Evolutionary conservation across 768 basidiomycete genomes (phyloP).

Genomic region (Boletus fagicola): DNA sequence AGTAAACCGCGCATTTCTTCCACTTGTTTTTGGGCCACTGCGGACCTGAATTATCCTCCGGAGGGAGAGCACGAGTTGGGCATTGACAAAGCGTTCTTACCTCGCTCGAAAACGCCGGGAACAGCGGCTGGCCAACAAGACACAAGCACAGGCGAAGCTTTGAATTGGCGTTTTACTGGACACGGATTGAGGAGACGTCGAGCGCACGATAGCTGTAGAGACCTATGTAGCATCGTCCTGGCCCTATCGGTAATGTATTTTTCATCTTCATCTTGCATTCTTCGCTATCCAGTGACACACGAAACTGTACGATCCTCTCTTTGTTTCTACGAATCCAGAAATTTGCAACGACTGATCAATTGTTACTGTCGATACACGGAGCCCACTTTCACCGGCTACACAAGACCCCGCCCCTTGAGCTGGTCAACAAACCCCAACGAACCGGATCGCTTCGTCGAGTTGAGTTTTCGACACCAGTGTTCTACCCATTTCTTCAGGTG

Average conservation of each 20-base stretch:
- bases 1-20: too few relatives aligned
- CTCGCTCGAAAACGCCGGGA: slow-evolving; percentile 49
- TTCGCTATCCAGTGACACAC: not conserved
- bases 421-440: not conserved
- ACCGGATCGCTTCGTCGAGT: not conserved
- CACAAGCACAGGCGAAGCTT: slow-evolving; percentile 4
- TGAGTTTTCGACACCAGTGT: too few relatives aligned
- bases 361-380: not conserved
- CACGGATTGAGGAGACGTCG: too few relatives aligned
- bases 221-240: not conserved
- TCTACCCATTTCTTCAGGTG: too few relatives aligned
- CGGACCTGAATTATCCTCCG: too few relatives aligned
- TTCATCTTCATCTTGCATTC: not conserved
- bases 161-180: too few relatives aligned
- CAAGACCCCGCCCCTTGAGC: not conserved
- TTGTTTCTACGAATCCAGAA: not conserved
- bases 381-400: not conserved
- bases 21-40: too few relatives aligned
- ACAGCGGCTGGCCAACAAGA: slow-evolving; percentile 20
- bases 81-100: slow-evolving; percentile 71
- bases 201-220: not conserved
- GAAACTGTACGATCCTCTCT: not conserved
- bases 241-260: not conserved
- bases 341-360: not conserved
- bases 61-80: slow-evolving; percentile 70